These are phyloP conservation scores for Escallonia herrerae DNA, from an alignment of 129 eudicot genomes.

Conservation along the genomic window DNA sequence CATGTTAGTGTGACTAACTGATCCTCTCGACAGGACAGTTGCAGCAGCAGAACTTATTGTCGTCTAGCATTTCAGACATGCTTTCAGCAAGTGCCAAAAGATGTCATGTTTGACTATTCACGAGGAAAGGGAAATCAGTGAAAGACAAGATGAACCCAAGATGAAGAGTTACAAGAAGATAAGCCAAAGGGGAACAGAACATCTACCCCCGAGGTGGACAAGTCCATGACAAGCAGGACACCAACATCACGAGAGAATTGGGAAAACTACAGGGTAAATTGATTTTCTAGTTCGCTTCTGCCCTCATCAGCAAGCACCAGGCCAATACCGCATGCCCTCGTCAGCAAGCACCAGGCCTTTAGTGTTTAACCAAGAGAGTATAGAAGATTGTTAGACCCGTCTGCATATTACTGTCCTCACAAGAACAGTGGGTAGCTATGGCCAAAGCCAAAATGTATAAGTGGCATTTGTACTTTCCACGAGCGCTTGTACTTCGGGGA, in stretches of 20 bases:
- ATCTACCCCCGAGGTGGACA: neutral
- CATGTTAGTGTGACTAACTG: no score
- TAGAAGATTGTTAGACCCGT: no score
- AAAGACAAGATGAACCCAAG: neutral
- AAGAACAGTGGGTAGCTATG: no score
- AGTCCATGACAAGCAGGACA: constrained; percentile 1
- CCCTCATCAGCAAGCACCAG: neutral
- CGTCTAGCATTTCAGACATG: neutral
- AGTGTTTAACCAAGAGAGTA: neutral
- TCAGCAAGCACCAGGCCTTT: neutral
- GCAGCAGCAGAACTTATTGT: neutral
- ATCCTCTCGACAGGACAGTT: neutral
- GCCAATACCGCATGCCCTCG: neutral
- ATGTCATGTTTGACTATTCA: neutral
- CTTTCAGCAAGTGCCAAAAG: constrained; percentile 6
- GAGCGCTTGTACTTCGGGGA: no score
- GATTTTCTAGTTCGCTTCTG: neutral
- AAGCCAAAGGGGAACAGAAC: neutral
- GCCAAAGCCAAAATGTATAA: no score
- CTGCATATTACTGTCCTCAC: no score
- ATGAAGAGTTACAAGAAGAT: neutral
- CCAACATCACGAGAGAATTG: no score
- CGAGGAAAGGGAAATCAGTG: neutral
- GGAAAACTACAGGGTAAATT: neutral
- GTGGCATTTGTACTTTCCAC: no score